A percentile compares a stretch with the other conserved stretches of the same genome.
These are phyloP conservation scores for Fraxinus excelsior DNA, from an alignment of 257 asterid species.

Conservation along the genomic window DNA sequence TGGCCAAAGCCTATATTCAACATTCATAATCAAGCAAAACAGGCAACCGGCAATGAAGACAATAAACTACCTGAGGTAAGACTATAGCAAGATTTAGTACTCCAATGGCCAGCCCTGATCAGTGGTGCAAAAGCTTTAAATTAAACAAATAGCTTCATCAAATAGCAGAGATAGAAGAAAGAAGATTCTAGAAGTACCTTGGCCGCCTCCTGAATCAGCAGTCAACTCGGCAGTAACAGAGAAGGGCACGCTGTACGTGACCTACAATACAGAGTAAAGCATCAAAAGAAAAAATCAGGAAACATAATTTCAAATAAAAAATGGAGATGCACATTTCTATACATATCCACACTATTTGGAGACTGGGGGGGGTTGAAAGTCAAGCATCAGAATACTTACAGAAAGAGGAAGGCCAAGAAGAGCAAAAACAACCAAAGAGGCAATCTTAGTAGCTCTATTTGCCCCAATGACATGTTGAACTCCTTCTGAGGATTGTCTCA, in stretches of 20 bases:
- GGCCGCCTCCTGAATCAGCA: slow-evolving; percentile 99
- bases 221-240: slow-evolving; percentile 96
- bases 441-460: slow-evolving; percentile 59
- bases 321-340: not conserved
- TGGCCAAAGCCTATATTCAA: not conserved
- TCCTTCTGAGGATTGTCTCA: slow-evolving; percentile 64
- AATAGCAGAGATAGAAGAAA: slow-evolving; percentile 22
- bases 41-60: not conserved
- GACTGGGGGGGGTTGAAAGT: slow-evolving; percentile 10
- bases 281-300: slow-evolving; percentile 13
- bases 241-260: slow-evolving; percentile 95
- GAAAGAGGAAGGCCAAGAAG: slow-evolving; percentile 98
- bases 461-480: slow-evolving; percentile 81
- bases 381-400: slow-evolving; percentile 52
- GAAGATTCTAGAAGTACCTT: slow-evolving; percentile 56
- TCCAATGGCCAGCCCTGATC: slow-evolving; percentile 95
- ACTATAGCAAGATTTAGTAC: too few relatives aligned
- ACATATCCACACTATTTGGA: slow-evolving; percentile 5
- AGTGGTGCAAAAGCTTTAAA: not conserved
- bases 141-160: not conserved
- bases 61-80: too few relatives aligned
- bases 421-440: slow-evolving; percentile 84
- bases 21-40: slow-evolving; percentile 6
- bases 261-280: slow-evolving; percentile 45
- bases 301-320: not conserved